These are phyloP conservation scores for Solanum tacnaense DNA, from an alignment of 257 asterid genomes.

Conservation along the genomic window DNA sequence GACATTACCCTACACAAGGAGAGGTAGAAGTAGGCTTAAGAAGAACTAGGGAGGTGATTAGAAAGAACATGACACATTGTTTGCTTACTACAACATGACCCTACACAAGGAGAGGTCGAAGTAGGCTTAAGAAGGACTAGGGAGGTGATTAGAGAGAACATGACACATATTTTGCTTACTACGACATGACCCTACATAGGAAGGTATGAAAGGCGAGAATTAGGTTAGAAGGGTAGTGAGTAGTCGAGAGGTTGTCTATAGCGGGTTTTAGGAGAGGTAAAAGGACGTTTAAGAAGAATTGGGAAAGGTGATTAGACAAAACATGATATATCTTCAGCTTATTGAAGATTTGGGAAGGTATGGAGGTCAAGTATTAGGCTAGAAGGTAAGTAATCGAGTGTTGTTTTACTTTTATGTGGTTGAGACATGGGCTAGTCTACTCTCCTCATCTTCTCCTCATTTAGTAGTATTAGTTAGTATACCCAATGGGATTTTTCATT, in stretches of 20 bases:
- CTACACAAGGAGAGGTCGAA: no score
- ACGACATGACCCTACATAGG: not conserved
- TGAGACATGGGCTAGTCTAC: not conserved
- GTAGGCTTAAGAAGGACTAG: no score
- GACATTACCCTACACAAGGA: not conserved
- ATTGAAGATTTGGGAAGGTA: not conserved
- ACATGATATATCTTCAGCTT: not conserved
- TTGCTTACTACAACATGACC: not conserved
- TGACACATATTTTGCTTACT: no score
- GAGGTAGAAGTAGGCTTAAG: not conserved
- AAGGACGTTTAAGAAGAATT: no score
- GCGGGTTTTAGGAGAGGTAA: not conserved
- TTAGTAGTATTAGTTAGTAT: not conserved
- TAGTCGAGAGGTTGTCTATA: not conserved
- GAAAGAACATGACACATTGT: not conserved
- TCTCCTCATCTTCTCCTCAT: not conserved
- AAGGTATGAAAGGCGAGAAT: not conserved
- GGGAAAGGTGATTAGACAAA: no score
- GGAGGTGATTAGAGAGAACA: no score
- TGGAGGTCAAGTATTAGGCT: not conserved
- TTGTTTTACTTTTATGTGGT: not conserved
- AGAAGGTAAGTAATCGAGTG: not conserved
- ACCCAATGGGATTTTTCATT: not conserved
- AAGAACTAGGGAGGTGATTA: not conserved
- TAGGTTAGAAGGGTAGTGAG: not conserved